Evolutionary conservation across 2,329 filamentous ascomycete genomes (phyloP).

Genomic region (Fusarium succisae): DNA sequence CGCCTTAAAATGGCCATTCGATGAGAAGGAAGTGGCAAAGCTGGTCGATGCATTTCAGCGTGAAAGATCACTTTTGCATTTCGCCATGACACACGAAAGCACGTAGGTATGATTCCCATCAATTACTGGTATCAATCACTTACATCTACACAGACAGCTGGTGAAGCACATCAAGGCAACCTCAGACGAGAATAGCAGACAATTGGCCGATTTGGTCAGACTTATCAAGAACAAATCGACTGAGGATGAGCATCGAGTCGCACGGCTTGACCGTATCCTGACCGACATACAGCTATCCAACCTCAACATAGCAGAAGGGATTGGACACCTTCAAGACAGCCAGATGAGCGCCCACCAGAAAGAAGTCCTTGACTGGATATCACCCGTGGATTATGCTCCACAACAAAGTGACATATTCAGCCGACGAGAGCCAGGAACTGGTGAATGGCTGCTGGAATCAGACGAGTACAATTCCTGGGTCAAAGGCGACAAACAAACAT

Average conservation of each 20-base stretch:
- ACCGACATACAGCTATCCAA: not conserved
- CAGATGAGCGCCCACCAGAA: not conserved
- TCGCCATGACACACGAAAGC: not conserved
- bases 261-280: not conserved
- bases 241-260: not conserved
- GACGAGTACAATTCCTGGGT: not conserved
- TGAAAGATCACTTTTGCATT: not conserved
- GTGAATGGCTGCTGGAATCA: not conserved
- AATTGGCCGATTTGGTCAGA: not conserved
- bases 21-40: constrained; percentile 24
- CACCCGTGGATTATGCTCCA: not conserved
- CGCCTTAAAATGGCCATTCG: constrained; percentile 9
- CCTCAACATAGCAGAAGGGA: not conserved
- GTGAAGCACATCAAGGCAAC: not conserved
- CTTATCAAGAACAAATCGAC: not conserved
- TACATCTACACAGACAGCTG: not conserved
- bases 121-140: fast-evolving
- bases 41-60: not conserved
- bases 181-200: not conserved
- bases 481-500: not conserved
- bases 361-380: not conserved
- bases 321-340: not conserved
- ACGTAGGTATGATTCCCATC: not conserved
- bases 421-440: not conserved
- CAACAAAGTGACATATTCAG: not conserved